Base-by-base conservation (phyloP, 768 basidiomycete genomes). In the Hypholoma sublateritium region DNA sequence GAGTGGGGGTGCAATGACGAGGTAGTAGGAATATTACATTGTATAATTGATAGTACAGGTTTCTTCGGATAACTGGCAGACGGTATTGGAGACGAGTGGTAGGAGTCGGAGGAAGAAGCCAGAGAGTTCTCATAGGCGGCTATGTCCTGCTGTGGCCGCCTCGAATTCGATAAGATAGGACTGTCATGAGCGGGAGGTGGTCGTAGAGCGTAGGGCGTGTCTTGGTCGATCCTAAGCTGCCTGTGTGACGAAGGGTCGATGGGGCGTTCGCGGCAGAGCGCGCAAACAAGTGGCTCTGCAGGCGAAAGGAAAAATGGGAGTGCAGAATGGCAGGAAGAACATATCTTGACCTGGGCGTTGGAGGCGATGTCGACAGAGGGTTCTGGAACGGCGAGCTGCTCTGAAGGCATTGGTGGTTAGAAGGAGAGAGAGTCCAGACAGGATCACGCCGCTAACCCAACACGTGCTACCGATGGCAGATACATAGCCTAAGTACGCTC, bases 331-430 rank as follows among this genome's bases (percentile, higher is more conserved):
- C 81, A 83, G 16, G 70, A 67, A 9, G 75, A 64, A 62, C 81
- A 83, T 57, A 79, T 62, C 69, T 81, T 80, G 48, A 66, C 65
- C 66, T 80, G 77, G 16, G 62, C 58, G 34, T 51, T 58, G 5
- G 49, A 19, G 46, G 42, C 17, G 24, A 59, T 56, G 22, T 67
- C 67, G 43, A 65, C 70, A 21, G 62, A 70, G 12, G 72, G 69
- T 46, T 61, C 65, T 53, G 34, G 62, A 63, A 49, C 53, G 57
- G 69, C 53, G 60, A 68, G 72, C 65, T 80, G 80, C 70, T 78
- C 79, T 65, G 82, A 74, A 65, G 85, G 84, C 83, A 85, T 84
- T 58, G 59, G 55, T 52, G 59, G 60, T 50, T 49, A 60, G 62
- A 58, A 63, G 60, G 62, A 61, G 58, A 54, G 61, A 50, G 57